phyloP scores from a whole-genome alignment of 257 asterid species.

The Plantago elongata region DNA sequence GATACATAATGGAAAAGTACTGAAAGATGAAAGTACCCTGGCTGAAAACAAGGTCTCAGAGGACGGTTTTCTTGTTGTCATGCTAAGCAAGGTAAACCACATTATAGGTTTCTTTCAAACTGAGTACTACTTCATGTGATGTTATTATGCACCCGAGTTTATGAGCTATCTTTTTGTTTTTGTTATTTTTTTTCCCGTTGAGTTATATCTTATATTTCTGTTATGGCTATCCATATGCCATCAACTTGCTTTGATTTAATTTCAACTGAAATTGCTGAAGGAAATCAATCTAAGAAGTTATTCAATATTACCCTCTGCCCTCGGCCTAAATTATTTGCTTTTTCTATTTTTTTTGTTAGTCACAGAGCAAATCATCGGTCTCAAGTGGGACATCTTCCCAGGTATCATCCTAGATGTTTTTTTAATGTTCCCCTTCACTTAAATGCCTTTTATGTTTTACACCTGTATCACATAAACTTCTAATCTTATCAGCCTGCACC shows the following conservation, averaged over 20 bases:
- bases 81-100: slow-evolving; percentile 79
- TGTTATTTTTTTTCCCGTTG: too few species aligned
- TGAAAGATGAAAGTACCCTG: slow-evolving; percentile 80
- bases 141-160: neutral
- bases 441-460: slow-evolving; percentile 17
- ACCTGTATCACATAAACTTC: neutral
- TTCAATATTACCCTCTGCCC: too few species aligned
- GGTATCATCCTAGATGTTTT: slow-evolving; percentile 32
- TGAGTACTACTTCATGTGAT: neutral
- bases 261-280: neutral
- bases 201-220: slow-evolving; percentile 1
- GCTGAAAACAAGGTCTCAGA: slow-evolving; percentile 74
- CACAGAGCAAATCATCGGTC: slow-evolving; percentile 53
- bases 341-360: slow-evolving; percentile 18
- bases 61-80: slow-evolving; percentile 93
- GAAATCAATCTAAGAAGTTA: too few species aligned
- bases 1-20: slow-evolving; percentile 85
- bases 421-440: slow-evolving; percentile 3
- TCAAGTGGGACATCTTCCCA: slow-evolving; percentile 63
- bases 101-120: neutral
- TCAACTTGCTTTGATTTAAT: neutral
- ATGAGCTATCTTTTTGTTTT: neutral
- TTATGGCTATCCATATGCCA: neutral
- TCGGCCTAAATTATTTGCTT: neutral
- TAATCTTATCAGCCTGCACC: slow-evolving; percentile 48